These are phyloP conservation scores for Ophiocordyceps sinensis DNA, from an alignment of 2,329 filamentous ascomycete genomes.

Conservation along the genomic window DNA sequence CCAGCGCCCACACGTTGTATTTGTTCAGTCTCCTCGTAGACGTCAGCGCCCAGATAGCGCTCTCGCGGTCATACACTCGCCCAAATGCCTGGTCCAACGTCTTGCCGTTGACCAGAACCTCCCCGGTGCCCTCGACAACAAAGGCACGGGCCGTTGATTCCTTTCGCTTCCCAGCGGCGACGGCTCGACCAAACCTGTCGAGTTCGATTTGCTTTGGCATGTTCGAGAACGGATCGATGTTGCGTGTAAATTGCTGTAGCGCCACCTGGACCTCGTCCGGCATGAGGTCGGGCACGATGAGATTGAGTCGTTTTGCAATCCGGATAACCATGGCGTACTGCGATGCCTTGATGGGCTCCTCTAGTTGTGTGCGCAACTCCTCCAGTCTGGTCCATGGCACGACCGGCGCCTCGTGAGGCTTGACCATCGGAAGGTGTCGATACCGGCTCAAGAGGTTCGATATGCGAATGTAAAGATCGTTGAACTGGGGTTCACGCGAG, in stretches of 20 bases:
- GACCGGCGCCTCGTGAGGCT: slow-evolving; percentile 50
- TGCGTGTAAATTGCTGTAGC: slow-evolving; percentile 57
- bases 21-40: slow-evolving; percentile 75
- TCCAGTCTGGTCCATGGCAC: slow-evolving; percentile 69
- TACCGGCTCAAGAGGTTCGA: slow-evolving; percentile 59
- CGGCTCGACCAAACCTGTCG: slow-evolving; percentile 63
- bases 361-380: slow-evolving; percentile 58
- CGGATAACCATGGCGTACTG: slow-evolving; percentile 67
- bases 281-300: slow-evolving; percentile 66
- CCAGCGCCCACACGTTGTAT: slow-evolving; percentile 88
- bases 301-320: slow-evolving; percentile 66
- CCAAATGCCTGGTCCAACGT: slow-evolving; percentile 70
- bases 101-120: slow-evolving; percentile 83
- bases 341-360: slow-evolving; percentile 58
- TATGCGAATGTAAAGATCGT: slow-evolving; percentile 66
- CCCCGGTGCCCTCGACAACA: slow-evolving; percentile 83
- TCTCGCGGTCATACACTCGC: slow-evolving; percentile 85
- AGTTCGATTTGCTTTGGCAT: slow-evolving; percentile 47
- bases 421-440: slow-evolving; percentile 54
- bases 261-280: slow-evolving; percentile 53
- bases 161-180: slow-evolving; percentile 78
- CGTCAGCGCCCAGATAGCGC: slow-evolving; percentile 81
- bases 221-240: slow-evolving; percentile 56
- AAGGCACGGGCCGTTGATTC: slow-evolving; percentile 71
- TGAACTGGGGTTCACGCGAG: slow-evolving; percentile 71